Conservation (phyloP, 495 filamentous ascomycete genomes). For the Viridothelium virens region DNA sequence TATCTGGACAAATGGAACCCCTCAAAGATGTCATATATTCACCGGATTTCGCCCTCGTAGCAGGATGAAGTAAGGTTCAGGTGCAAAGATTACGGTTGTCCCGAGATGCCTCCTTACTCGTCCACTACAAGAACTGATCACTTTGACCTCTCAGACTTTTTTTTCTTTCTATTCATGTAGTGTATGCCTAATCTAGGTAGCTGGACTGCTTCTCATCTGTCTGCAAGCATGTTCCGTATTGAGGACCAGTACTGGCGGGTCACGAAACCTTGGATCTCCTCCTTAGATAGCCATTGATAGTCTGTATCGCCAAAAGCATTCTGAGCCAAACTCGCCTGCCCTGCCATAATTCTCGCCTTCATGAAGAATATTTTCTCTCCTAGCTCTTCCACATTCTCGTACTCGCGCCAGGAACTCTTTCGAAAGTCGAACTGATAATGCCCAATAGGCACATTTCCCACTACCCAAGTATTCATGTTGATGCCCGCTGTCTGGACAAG, state of each 20-base stretch:
- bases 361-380: conserved; percentile 89
- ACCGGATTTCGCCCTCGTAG: too few relatives aligned
- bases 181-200: neutral
- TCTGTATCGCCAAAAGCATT: conserved; percentile 69
- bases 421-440: conserved; percentile 53
- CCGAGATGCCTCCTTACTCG: too few relatives aligned
- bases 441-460: conserved; percentile 82
- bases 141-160: too few relatives aligned
- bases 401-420: conserved; percentile 35
- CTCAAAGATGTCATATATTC: too few relatives aligned
- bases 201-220: conserved; percentile 42
- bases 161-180: neutral
- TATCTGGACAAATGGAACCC: too few relatives aligned
- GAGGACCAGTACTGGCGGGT: conserved; percentile 57
- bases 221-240: conserved; percentile 72
- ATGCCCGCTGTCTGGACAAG: conserved; percentile 67
- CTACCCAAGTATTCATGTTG: conserved; percentile 99
- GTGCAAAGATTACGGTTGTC: too few relatives aligned
- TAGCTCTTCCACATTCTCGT: conserved; percentile 29
- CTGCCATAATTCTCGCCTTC: conserved; percentile 91
- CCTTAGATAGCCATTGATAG: conserved; percentile 86
- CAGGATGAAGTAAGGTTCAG: too few relatives aligned
- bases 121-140: too few relatives aligned
- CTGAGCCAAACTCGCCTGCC: conserved; percentile 71
- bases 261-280: conserved; percentile 67